Base-by-base conservation (phyloP, 2,329 filamentous ascomycete species). In the Clarireedia hainanense region DNA sequence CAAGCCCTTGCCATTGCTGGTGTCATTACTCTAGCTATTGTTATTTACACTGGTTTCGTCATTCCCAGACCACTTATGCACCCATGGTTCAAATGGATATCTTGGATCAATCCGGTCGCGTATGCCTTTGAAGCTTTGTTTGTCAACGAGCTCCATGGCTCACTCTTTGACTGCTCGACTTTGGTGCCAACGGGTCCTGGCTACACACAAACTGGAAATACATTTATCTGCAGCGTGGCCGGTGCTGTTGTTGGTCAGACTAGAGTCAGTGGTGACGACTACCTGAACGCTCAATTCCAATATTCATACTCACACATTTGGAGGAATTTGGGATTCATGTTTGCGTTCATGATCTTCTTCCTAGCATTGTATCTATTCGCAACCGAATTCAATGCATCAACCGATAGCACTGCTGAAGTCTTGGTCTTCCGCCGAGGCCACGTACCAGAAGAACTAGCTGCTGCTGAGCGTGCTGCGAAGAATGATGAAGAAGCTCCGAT, bases 61-160 rank as follows among this genome's bases (percentile, higher is more conserved):
- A 71, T 76, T 10, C 73, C 74, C 1, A 69, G 68, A 0, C 64
- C 64, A 9, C 80, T 61, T 69, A 94, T 95, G 88, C 78, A 86
- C 5, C 80, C 75, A 2, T 95, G 89, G 89, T 87, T 86, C 64
- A 78, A 83, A 58, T 95, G 90, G 90, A 81, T 95, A 60, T 87
- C 86, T 68, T 92, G 89, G 17, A 14, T 68, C 3, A 59, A 69
- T 42, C 67, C 67, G 2, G 78, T 95, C 10, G 83, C 81, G 1
- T 95, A 95, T 61, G 83, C 83, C 0, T 95, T 95, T 65, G 89
- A 95, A 69, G 75, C 83, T 0, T 76, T 95, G 20, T 86, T 92
- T 78, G 80, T 89, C 61, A 95, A 95, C 71, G 91, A 96, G 70
- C 95, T 95, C 47, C 57, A 52, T 48, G 60, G 57, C 24, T 57